Evolutionary conservation across 768 basidiomycete species (phyloP).

Genomic region (Boletus edulis): DNA sequence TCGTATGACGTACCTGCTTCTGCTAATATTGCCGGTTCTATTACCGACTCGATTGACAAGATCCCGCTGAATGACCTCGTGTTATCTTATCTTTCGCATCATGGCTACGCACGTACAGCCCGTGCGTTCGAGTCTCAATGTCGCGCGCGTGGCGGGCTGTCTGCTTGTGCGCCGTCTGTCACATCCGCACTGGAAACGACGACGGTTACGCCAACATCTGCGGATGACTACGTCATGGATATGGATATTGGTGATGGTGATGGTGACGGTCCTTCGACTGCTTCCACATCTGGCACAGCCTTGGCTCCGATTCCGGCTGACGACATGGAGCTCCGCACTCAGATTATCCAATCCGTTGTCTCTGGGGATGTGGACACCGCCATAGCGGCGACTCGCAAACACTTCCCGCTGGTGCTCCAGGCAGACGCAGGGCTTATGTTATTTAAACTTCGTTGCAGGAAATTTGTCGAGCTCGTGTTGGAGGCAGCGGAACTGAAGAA

Average conservation of each 20-base stretch:
- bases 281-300: constrained; percentile 8
- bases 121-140: constrained; percentile 61
- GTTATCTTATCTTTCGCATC: constrained; percentile 76
- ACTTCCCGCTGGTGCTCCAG: constrained; percentile 64
- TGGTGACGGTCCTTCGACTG: constrained; percentile 16
- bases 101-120: constrained; percentile 76
- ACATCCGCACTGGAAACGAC: background rate
- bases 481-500: constrained; percentile 70
- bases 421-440: constrained; percentile 66
- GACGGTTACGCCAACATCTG: constrained; percentile 7
- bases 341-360: constrained; percentile 65
- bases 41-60: constrained; percentile 50
- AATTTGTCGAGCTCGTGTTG: constrained; percentile 80
- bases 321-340: constrained; percentile 67
- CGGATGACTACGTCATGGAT: constrained; percentile 45
- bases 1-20: constrained; percentile 6
- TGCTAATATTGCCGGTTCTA: constrained; percentile 1
- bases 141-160: constrained; percentile 23
- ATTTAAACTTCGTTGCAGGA: constrained; percentile 83
- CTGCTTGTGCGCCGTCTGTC: constrained; percentile 4
- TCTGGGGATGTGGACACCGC: constrained; percentile 72
- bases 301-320: constrained; percentile 33
- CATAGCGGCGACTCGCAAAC: constrained; percentile 48
- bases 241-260: constrained; percentile 35
- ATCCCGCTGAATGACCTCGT: constrained; percentile 70